Evolutionary conservation across 495 filamentous ascomycete genomes (phyloP).

Genomic region (Evansstolkia leycettana): DNA sequence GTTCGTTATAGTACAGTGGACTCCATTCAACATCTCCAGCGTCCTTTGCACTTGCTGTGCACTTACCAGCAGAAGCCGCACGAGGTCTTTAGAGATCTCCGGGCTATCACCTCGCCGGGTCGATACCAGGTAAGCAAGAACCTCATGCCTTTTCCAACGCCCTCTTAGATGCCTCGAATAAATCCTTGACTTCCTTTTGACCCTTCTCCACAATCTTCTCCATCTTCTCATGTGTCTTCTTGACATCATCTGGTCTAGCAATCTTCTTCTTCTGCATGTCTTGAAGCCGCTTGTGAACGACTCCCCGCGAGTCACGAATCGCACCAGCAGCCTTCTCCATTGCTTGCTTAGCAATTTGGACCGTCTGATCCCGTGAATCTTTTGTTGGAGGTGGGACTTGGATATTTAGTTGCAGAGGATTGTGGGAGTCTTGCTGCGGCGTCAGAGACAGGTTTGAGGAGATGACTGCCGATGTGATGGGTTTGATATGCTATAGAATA

Average conservation of each 20-base stretch:
- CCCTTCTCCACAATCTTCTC: slow-evolving; percentile 64
- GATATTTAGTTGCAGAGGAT: slow-evolving; percentile 58
- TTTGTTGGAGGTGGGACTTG: slow-evolving; percentile 57
- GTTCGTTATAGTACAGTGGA: background rate
- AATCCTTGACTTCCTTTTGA: slow-evolving; percentile 50
- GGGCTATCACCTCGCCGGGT: no score
- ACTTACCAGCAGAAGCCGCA: no score
- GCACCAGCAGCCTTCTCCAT: slow-evolving; percentile 43
- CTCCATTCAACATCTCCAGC: no score
- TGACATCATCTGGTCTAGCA: slow-evolving; percentile 52
- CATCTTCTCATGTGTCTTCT: slow-evolving; percentile 54
- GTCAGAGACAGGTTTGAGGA: slow-evolving; percentile 57
- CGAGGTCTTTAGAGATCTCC: no score
- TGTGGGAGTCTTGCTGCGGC: slow-evolving; percentile 56
- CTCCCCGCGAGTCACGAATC: slow-evolving; percentile 42
- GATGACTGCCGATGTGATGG: slow-evolving; percentile 58
- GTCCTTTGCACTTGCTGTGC: no score
- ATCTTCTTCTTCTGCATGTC: slow-evolving; percentile 42
- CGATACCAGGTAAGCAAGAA: no score
- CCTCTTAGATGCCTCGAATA: slow-evolving; percentile 55
- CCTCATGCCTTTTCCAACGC: slow-evolving; percentile 36
- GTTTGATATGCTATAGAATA: slow-evolving; percentile 47
- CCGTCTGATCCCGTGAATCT: slow-evolving; percentile 41
- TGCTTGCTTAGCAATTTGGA: slow-evolving; percentile 45
- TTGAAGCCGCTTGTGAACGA: slow-evolving; percentile 54